Conservation (phyloP, 2,329 filamentous ascomycete genomes). For the Venturia pyrina region DNA sequence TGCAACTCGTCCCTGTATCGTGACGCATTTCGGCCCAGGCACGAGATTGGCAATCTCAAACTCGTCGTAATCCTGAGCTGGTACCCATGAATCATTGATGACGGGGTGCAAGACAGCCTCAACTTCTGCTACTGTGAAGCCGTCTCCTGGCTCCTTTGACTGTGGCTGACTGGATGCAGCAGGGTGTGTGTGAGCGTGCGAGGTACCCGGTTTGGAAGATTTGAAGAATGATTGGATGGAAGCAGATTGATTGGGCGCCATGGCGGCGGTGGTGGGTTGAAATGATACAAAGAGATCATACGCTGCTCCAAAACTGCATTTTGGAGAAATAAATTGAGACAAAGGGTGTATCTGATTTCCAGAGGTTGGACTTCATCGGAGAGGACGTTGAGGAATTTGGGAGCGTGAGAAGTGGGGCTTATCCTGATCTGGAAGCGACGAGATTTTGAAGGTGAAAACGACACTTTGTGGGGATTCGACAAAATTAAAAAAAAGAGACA, state of each 20-base stretch:
- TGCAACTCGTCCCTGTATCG: slow-evolving; percentile 45
- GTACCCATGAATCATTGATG: slow-evolving; percentile 29
- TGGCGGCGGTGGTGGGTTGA: slow-evolving; percentile 13
- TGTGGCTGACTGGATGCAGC: slow-evolving; percentile 17
- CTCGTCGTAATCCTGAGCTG: slow-evolving; percentile 38
- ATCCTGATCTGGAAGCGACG: not conserved
- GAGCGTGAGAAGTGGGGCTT: not conserved
- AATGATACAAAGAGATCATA: not conserved
- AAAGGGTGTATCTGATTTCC: not conserved
- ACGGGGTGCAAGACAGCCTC: slow-evolving; percentile 28
- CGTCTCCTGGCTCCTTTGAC: slow-evolving; percentile 32
- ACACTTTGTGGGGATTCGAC: too few species aligned
- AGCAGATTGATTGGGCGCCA: slow-evolving; percentile 23
- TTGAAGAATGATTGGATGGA: slow-evolving; percentile 37
- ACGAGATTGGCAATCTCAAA: slow-evolving; percentile 37
- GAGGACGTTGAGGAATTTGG: not conserved
- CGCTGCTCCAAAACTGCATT: not conserved
- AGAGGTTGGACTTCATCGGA: not conserved
- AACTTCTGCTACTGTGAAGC: slow-evolving; percentile 42
- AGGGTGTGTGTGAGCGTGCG: not conserved
- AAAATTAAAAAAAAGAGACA: too few species aligned
- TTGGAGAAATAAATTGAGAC: not conserved
- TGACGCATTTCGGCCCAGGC: slow-evolving; percentile 40
- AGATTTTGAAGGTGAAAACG: not conserved
- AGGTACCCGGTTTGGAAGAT: slow-evolving; percentile 15